Evolutionary conservation across 768 basidiomycete genomes (phyloP).

Genomic region (Phylloporus rhodoxanthus): DNA sequence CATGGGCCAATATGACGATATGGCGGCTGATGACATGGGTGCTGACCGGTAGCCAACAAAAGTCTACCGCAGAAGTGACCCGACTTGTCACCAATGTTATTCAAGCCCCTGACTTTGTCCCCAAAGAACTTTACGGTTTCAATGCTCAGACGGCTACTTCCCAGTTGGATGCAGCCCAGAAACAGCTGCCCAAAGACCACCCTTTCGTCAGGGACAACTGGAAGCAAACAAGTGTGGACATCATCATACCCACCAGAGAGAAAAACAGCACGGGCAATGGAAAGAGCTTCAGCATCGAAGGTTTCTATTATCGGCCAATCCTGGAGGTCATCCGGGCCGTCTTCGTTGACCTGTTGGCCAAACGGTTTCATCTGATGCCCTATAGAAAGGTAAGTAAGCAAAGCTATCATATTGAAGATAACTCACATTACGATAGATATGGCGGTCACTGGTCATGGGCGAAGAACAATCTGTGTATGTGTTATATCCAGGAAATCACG

Average conservation of each 20-base stretch:
- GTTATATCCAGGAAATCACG: too few relatives aligned
- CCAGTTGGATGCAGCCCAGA: neutral
- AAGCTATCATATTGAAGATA: too few relatives aligned
- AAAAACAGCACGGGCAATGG: neutral
- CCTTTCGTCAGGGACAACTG: neutral
- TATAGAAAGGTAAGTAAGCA: slow-evolving; percentile 9
- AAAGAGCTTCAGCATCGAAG: neutral
- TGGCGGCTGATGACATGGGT: neutral
- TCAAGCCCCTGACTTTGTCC: neutral
- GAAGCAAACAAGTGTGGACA: neutral
- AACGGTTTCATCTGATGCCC: slow-evolving; percentile 19
- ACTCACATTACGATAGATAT: neutral
- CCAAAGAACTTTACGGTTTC: neutral
- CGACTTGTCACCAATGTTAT: neutral
- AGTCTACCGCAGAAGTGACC: neutral
- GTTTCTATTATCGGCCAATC: slow-evolving; percentile 14
- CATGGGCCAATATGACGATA: neutral
- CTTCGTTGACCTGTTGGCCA: neutral
- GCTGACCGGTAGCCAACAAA: neutral
- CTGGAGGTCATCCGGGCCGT: slow-evolving; percentile 7
- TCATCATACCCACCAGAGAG: neutral
- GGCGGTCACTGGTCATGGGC: slow-evolving; percentile 1
- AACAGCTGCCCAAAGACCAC: neutral
- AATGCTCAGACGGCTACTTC: neutral
- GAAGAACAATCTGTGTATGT: neutral